These are phyloP conservation scores for Aspergillus affinis DNA, from an alignment of 495 filamentous ascomycete genomes.

Conservation along the genomic window DNA sequence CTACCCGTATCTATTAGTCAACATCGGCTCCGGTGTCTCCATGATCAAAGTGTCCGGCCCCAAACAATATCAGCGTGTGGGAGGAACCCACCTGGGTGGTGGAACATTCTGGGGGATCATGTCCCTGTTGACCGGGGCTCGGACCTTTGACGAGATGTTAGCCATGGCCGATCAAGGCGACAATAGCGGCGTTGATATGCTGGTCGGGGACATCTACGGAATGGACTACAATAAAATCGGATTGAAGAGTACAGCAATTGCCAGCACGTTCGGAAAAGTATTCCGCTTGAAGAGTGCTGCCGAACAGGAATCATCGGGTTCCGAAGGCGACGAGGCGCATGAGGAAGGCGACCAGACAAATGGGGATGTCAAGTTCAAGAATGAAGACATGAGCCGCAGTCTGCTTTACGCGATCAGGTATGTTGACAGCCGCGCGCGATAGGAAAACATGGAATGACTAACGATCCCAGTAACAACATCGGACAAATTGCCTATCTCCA, in stretches of 20 bases:
- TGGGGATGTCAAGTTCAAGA: constrained; percentile 52
- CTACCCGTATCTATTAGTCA: constrained; percentile 96
- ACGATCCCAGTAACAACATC: constrained; percentile 80
- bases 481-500: constrained; percentile 96
- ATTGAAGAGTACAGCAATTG: constrained; percentile 88
- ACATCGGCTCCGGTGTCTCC: constrained; percentile 98
- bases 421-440: constrained; percentile 3
- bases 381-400: constrained; percentile 67
- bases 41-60: constrained; percentile 97
- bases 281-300: constrained; percentile 80
- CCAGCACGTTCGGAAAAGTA: constrained; percentile 94
- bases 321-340: constrained; percentile 55
- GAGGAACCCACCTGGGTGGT: constrained; percentile 90
- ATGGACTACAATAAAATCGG: constrained; percentile 95
- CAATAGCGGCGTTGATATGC: constrained; percentile 90
- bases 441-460: constrained; percentile 14
- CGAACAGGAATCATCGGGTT: constrained; percentile 44
- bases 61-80: constrained; percentile 79
- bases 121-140: constrained; percentile 82
- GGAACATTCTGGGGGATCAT: constrained; percentile 96
- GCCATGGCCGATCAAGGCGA: constrained; percentile 91
- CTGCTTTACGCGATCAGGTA: constrained; percentile 81
- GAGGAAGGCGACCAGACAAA: constrained; percentile 42
- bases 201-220: constrained; percentile 97
- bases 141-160: constrained; percentile 93